phyloP scores from a whole-genome alignment of 306 rosid species.

The Luffa acutangula region DNA sequence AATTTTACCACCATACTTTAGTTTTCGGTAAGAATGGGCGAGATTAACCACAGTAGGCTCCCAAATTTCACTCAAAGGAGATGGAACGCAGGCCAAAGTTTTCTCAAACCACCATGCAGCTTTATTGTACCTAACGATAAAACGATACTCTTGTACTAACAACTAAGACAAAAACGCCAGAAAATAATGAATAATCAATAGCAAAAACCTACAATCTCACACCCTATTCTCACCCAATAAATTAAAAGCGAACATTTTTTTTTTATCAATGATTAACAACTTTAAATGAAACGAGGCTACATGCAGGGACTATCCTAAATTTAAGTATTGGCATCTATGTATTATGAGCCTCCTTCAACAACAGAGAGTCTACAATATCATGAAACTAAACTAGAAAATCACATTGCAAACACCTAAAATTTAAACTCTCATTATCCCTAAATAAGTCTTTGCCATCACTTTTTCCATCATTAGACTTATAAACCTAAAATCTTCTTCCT shows the following conservation, averaged over 20 bases:
- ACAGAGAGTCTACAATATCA: not conserved
- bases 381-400: not conserved
- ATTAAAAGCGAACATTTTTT: not conserved
- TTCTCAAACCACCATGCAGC: slow-evolving; percentile 88
- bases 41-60: slow-evolving; percentile 89
- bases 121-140: slow-evolving; percentile 55
- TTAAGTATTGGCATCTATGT: not conserved
- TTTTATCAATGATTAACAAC: not conserved
- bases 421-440: not conserved
- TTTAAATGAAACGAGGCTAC: not conserved
- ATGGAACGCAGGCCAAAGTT: slow-evolving; percentile 69
- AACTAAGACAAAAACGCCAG: not conserved
- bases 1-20: slow-evolving; percentile 51
- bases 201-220: not conserved
- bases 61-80: slow-evolving; percentile 80
- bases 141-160: not conserved
- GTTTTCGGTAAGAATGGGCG: slow-evolving; percentile 85
- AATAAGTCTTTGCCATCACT: not conserved
- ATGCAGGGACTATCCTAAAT: not conserved
- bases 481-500: not conserved
- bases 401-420: not conserved
- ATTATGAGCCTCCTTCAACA: not conserved
- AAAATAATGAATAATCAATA: not conserved
- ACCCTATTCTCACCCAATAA: not conserved
- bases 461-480: not conserved